A percentile compares a stretch with the other conserved stretches of the same genome.
phyloP scores from a whole-genome alignment of 352 stramenopile species.

The Phytophthora vignae region DNA sequence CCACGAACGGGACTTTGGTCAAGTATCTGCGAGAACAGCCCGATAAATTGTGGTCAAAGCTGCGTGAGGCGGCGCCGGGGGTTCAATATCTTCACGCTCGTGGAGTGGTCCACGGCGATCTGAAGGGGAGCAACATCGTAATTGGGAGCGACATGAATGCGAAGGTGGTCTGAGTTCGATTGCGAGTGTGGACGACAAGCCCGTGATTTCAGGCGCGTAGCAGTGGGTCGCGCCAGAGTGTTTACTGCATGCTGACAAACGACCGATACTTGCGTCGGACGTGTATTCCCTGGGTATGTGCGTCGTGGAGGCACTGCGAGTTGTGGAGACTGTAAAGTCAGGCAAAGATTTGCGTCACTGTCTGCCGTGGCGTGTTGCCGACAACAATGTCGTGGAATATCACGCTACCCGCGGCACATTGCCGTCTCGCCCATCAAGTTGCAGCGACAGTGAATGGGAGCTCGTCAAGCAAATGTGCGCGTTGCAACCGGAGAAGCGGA shows the following conservation, averaged over 20 bases:
- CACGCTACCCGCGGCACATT: neutral
- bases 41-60: constrained; percentile 9
- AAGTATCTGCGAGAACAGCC: constrained; percentile 18
- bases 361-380: neutral
- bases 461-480: too few species aligned
- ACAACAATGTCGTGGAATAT: neutral
- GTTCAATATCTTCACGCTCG: constrained; percentile 15
- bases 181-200: too few species aligned
- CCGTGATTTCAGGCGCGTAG: too few species aligned
- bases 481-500: too few species aligned
- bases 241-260: too few species aligned
- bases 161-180: too few species aligned
- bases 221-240: too few species aligned
- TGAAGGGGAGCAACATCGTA: constrained; percentile 26
- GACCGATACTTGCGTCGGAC: too few species aligned
- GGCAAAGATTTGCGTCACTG: neutral
- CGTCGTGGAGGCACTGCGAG: constrained; percentile 6
- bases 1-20: constrained; percentile 24
- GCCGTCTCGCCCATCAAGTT: neutral
- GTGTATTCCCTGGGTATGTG: too few species aligned
- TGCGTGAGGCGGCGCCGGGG: constrained; percentile 11
- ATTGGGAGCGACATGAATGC: neutral
- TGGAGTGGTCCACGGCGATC: constrained; percentile 9
- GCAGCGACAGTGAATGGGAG: too few species aligned
- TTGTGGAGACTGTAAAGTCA: constrained; percentile 8